phyloP scores from a whole-genome alignment of 495 filamentous ascomycete species.

The Podospora comata region DNA sequence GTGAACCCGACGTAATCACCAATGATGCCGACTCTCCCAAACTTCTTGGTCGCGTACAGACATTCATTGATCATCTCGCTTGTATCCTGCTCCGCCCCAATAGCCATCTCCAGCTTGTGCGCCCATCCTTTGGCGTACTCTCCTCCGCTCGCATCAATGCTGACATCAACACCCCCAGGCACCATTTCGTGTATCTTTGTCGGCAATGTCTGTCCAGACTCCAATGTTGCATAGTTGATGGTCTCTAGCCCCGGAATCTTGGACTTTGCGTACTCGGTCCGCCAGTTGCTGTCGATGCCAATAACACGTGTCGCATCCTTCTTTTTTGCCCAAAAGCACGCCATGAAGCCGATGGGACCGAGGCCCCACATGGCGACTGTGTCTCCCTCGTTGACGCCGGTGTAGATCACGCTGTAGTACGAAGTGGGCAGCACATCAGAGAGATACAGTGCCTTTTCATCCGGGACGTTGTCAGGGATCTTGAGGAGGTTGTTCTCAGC shows the following conservation, averaged over 20 bases:
- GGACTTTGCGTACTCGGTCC: constrained; percentile 11
- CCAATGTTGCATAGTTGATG: constrained; percentile 12
- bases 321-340: constrained; percentile 14
- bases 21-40: constrained; percentile 17
- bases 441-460: constrained; percentile 62
- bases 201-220: constrained; percentile 10
- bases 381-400: constrained; percentile 14
- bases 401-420: constrained; percentile 37
- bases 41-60: constrained; percentile 11
- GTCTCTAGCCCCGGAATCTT: constrained; percentile 13
- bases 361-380: constrained; percentile 17
- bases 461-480: constrained; percentile 62
- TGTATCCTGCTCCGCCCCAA: constrained; percentile 15
- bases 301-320: constrained; percentile 16
- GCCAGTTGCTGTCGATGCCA: constrained; percentile 18
- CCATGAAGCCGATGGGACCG: constrained; percentile 17
- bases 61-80: constrained; percentile 21
- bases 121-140: constrained; percentile 17
- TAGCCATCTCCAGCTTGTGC: constrained; percentile 16
- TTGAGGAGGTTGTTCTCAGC: constrained; percentile 64
- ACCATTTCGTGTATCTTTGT: constrained; percentile 14
- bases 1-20: constrained; percentile 15
- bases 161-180: constrained; percentile 17
- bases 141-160: constrained; percentile 19
- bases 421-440: constrained; percentile 62